phyloP scores from a whole-genome alignment of 2,329 filamentous ascomycete genomes.

The Fusarium tanahbumbuense region DNA sequence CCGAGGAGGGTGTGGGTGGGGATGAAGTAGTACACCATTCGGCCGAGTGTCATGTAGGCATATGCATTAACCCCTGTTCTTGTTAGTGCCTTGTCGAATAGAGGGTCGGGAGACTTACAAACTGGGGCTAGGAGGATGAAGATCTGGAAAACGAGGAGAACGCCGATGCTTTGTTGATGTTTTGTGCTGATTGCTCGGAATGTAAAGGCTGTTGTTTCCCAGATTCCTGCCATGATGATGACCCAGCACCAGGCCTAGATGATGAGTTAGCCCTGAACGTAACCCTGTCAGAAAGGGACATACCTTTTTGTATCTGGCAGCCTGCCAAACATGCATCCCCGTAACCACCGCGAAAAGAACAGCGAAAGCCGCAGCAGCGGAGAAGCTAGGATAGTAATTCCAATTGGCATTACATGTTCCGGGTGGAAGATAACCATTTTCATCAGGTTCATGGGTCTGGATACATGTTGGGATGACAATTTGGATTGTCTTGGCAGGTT shows the following conservation, averaged over 20 bases:
- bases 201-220: constrained; percentile 40
- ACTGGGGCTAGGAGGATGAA: constrained; percentile 42
- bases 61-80: constrained; percentile 58
- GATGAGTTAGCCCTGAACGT: background rate
- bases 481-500: constrained; percentile 49
- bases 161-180: constrained; percentile 29
- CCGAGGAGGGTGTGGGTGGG: constrained; percentile 52
- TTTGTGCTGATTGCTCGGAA: constrained; percentile 41
- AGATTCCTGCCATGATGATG: constrained; percentile 52
- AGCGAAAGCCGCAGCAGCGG: constrained; percentile 46
- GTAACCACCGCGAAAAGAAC: constrained; percentile 43
- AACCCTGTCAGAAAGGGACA: constrained; percentile 16
- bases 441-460: constrained; percentile 50
- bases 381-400: constrained; percentile 51
- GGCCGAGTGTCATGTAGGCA: constrained; percentile 59
- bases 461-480: constrained; percentile 52
- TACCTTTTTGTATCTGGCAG: constrained; percentile 39
- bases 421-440: constrained; percentile 50
- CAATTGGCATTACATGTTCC: constrained; percentile 49
- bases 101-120: constrained; percentile 17
- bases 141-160: constrained; percentile 41
- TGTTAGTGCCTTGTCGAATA: background rate
- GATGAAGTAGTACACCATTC: constrained; percentile 58
- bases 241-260: constrained; percentile 51
- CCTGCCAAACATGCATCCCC: constrained; percentile 38